A percentile compares a stretch with the other conserved stretches of the same genome.
These are phyloP conservation scores for Geotrichum cucujoidarum DNA, from an alignment of 1,139 yeast species.

Conservation along the genomic window DNA sequence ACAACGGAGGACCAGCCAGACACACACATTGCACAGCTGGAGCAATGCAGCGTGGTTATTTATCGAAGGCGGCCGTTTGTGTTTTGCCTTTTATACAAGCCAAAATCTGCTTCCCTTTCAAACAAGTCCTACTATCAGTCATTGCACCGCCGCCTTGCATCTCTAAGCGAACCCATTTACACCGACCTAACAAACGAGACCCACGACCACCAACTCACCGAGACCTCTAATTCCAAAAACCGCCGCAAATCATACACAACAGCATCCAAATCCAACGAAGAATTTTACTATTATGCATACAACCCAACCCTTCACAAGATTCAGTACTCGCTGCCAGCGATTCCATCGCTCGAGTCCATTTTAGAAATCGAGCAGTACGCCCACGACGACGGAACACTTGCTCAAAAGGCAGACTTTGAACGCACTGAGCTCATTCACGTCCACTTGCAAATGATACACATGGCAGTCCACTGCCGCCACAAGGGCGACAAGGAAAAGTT, in stretches of 20 bases:
- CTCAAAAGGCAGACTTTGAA: constrained; percentile 11
- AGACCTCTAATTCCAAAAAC: background rate
- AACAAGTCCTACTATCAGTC: constrained; percentile 23
- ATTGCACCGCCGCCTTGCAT: constrained; percentile 30
- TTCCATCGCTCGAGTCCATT: constrained; percentile 21
- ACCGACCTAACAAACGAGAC: constrained; percentile 23
- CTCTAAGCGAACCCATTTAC: constrained; percentile 31
- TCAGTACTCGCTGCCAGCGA: constrained; percentile 28
- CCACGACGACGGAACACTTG: constrained; percentile 18
- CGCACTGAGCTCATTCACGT: constrained; percentile 30
- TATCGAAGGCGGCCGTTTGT: constrained; percentile 31
- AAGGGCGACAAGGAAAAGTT: constrained; percentile 29
- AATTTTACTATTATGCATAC: constrained; percentile 27
- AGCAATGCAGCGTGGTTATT: constrained; percentile 24
- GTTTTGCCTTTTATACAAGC: constrained; percentile 26
- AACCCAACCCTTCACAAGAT: constrained; percentile 23
- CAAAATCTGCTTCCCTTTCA: constrained; percentile 20
- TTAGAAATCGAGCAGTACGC: constrained; percentile 20
- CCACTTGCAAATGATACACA: constrained; percentile 27
- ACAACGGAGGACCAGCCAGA: background rate
- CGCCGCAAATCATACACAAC: background rate
- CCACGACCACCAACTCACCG: background rate
- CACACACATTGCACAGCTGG: background rate
- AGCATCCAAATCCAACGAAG: constrained; percentile 6
- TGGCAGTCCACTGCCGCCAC: constrained; percentile 21